Evolutionary conservation across 306 rosid species (phyloP).

Genomic region (Mimosa pudica): DNA sequence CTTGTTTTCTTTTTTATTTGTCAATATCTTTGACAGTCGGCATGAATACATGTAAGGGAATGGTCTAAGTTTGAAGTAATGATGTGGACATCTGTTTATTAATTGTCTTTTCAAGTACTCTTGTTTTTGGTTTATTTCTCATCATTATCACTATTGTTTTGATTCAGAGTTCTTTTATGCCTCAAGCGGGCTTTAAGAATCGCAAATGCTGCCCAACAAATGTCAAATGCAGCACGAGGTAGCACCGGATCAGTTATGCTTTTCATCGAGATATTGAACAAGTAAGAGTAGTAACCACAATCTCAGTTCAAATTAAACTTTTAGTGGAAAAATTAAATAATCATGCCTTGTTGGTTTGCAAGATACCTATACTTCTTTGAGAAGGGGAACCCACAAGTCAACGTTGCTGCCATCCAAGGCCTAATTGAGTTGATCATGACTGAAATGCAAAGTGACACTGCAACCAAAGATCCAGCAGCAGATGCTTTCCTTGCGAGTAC

Average conservation of each 20-base stretch:
- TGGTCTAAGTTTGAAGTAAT: neutral
- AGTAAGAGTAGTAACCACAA: slow-evolving; percentile 48
- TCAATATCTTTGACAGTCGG: neutral
- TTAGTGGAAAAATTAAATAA: neutral
- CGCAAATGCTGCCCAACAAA: slow-evolving; percentile 96
- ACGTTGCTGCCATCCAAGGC: slow-evolving; percentile 71
- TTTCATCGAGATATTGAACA: slow-evolving; percentile 92
- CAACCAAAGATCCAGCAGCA: slow-evolving; percentile 49
- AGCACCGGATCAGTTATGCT: slow-evolving; percentile 89
- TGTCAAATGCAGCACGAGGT: slow-evolving; percentile 80
- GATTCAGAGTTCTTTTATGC: slow-evolving; percentile 83
- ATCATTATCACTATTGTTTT: neutral
- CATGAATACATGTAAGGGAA: neutral
- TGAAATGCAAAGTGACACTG: slow-evolving; percentile 69
- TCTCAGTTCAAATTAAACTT: neutral
- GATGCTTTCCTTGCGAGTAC: slow-evolving; percentile 85
- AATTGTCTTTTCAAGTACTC: neutral
- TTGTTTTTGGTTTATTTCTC: neutral
- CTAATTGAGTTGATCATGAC: slow-evolving; percentile 76
- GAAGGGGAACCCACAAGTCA: slow-evolving; percentile 85
- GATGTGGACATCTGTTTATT: neutral
- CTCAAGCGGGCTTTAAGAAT: slow-evolving; percentile 95
- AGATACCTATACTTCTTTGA: slow-evolving; percentile 93
- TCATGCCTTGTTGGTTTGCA: slow-evolving; percentile 3
- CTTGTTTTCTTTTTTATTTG: neutral